Evolutionary conservation across 2,329 filamentous ascomycete genomes (phyloP), one percentile per base, ranked within the genome.

Genomic region (Trichoderma hamatum): DNA sequence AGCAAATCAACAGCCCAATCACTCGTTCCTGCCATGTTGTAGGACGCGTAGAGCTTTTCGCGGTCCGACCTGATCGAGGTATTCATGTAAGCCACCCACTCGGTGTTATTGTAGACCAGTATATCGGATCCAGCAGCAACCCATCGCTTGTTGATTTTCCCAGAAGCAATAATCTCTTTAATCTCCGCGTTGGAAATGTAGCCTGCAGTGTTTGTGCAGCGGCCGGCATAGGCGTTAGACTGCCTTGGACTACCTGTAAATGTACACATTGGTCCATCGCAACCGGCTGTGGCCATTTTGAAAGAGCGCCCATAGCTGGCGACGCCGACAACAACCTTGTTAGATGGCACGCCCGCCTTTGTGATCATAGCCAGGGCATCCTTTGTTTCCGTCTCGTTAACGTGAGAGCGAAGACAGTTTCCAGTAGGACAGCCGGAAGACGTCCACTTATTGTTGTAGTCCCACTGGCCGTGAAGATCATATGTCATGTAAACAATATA

Each of bases 401-500:
- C 43, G n/a, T 49, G 43, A 49, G 19, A 21, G 43, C 43, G 43
- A n/a, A 49, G 43, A 21, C 43, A 49, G n/a, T 49, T 21, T 13
- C 43, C 43, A 3, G 43, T 21, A 49, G n/a, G 43, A 13, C 43
- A 49, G 5, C 64, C 64, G 21, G 30, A 16, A 10, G 30, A 46
- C 7, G 64, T 46, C 52, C 32, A 67, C 52, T 49, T 19, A 24
- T 67, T 67, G 24, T 54, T 54, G 19, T 69, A 67, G 32, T 78
- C 77, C 79, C 72, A 77, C 60, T 76, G 70, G 16, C 75, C 76
- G 39, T 78, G 77, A 0, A 78, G 62, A 58, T 78, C 75, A 36
- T 78, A 76, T 2, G 76, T 76, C 74, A 77, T 78, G 66, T 74
- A 78, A 14, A 79, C 72, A 6, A 80, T 75, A 56, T 80, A 80